Base-by-base conservation (phyloP, 352 stramenopile genomes). In the Phytophthora uliginosa region DNA sequence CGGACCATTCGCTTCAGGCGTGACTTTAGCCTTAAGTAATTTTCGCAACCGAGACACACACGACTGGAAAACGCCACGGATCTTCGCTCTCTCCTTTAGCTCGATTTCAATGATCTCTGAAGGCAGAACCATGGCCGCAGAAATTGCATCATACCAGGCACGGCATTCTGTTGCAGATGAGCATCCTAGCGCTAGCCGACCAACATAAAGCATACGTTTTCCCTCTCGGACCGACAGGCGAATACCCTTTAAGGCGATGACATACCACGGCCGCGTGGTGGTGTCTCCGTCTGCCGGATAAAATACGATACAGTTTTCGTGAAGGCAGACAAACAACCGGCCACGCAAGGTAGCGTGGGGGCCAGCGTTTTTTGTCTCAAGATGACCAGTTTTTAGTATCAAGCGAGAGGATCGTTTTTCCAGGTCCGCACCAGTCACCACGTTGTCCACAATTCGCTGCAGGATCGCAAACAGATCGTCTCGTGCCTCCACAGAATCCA, bases 221-320 rank as follows among this genome's bases (percentile, higher is more conserved):
- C 91, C 86, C 69, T 91, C 86, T 59, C 86, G 83, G 52, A 79
- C 84, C 15, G 79, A 81, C 55, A 95, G 68, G 20, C 89, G 83
- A 40, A 96, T 78, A 12, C 87, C 87, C 22, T 82, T 81, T 28
- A 96, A 72, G 7, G 84, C 82, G 26, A 90, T 64, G 12, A 95
- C 88, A 79, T 95, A 96, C 90, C 90, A 96, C 51, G 90, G 90
- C 18, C 87, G 69, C 13, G 74, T 83, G 15, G 51, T 85, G 17
- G 74, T 89, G 62, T 92, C 88, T 67, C 78, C 77, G 31, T 91
- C 78, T 61, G 89, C 89, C 5, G 90, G 88, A 63, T 93, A 96
- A 69, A 96, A 84, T 63, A 92, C 79, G 48, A 96, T 74, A 31
- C 76, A 91, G 62, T 91, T 92, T 66, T 96, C 90, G 52, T 94